A percentile compares a stretch with the other conserved stretches of the same genome.
Conservation (phyloP, 768 basidiomycete genomes). For the Punctularia strigosozonata region DNA sequence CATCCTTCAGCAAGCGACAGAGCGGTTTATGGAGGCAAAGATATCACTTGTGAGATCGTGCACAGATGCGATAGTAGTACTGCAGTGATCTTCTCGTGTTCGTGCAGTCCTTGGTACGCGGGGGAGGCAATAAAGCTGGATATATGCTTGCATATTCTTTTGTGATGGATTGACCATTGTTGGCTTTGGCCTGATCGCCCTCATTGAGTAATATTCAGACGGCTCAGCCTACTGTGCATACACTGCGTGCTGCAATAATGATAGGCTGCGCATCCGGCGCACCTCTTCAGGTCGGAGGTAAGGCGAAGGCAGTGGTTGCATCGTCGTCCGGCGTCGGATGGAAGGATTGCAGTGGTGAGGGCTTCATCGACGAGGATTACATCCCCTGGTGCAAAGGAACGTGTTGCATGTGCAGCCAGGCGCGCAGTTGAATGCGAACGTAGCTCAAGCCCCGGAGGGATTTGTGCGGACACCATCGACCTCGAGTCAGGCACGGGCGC, state of each 20-base stretch:
- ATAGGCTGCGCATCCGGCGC: slow-evolving; percentile 55
- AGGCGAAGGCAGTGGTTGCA: slow-evolving; percentile 54
- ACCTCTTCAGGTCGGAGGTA: slow-evolving; percentile 25
- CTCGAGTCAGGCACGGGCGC: no score
- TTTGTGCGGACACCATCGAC: no score
- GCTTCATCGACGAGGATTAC: slow-evolving; percentile 32
- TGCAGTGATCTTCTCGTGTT: slow-evolving; percentile 48
- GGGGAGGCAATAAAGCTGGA: slow-evolving; percentile 33
- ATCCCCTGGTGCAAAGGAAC: slow-evolving; percentile 30
- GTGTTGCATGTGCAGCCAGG: slow-evolving; percentile 34
- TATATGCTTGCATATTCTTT: slow-evolving; percentile 52
- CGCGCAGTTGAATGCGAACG: slow-evolving; percentile 33
- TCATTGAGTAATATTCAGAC: slow-evolving; percentile 2
- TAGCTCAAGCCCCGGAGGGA: no score
- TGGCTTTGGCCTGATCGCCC: slow-evolving; percentile 43
- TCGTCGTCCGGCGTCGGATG: slow-evolving; percentile 44
- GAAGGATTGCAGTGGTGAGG: slow-evolving; percentile 37
- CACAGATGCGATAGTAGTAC: slow-evolving; percentile 53
- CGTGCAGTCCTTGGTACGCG: slow-evolving; percentile 34
- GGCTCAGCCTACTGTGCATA: slow-evolving; percentile 20
- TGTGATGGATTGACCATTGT: slow-evolving; percentile 61
- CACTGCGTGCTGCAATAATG: slow-evolving; percentile 65
- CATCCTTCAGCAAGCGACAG: not conserved
- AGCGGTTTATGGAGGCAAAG: not conserved
- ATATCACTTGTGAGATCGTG: slow-evolving; percentile 20